Percentiles rank a stretch among this genome's conserved stretches.
Conservation (phyloP, 106 monocot genomes). For the Posidonia australis region DNA sequence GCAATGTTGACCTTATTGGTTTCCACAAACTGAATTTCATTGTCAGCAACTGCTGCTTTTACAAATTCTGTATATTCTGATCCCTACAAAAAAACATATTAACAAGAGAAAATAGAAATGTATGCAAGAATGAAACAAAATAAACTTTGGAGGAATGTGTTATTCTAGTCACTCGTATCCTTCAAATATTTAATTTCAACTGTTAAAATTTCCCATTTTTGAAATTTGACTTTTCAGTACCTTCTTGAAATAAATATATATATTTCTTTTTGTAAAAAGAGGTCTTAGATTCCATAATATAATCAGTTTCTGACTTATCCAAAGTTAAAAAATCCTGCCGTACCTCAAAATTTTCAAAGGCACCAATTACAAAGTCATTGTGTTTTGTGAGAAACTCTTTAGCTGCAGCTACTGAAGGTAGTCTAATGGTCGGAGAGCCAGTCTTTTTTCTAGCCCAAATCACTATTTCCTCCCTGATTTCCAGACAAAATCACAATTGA, state of each 20-base stretch:
- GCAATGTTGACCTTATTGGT: slow-evolving; percentile 49
- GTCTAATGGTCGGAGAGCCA: slow-evolving; percentile 47
- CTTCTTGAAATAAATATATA: too few species aligned
- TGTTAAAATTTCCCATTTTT: too few species aligned
- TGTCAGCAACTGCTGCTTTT: slow-evolving; percentile 67
- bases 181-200: too few species aligned
- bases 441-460: slow-evolving; percentile 94
- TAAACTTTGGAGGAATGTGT: too few species aligned
- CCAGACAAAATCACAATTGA: not conserved
- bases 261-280: too few species aligned
- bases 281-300: not conserved
- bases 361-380: slow-evolving; percentile 55
- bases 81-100: slow-evolving; percentile 28
- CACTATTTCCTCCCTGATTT: slow-evolving; percentile 80
- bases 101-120: not conserved
- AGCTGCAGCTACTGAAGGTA: slow-evolving; percentile 43
- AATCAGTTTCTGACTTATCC: not conserved
- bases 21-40: slow-evolving; percentile 88
- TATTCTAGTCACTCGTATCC: too few species aligned
- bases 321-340: not conserved
- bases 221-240: too few species aligned
- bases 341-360: slow-evolving; percentile 72
- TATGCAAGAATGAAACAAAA: too few species aligned
- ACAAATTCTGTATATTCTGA: slow-evolving; percentile 65
- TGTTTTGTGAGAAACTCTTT: slow-evolving; percentile 56